These are phyloP conservation scores for Coemansia sp. DNA, from an alignment of 192 early-diverging fungal genomes.

Conservation along the genomic window DNA sequence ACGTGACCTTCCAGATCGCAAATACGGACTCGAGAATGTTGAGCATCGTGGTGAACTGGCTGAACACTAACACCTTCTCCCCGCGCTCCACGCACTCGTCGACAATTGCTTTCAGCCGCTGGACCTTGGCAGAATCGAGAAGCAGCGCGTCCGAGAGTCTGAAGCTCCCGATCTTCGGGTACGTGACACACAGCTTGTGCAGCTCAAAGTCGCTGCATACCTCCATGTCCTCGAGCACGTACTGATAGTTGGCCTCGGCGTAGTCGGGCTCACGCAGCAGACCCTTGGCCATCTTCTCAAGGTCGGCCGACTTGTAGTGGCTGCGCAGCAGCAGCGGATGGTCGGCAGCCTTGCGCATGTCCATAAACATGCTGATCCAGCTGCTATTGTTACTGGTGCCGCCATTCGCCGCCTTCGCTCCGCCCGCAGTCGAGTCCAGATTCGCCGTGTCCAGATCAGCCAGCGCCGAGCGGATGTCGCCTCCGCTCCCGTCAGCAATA, in stretches of 20 bases:
- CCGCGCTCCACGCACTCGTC: slow-evolving; percentile 33
- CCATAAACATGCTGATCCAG: slow-evolving; percentile 69
- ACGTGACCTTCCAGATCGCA: slow-evolving; percentile 33
- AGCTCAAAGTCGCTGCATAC: slow-evolving; percentile 88
- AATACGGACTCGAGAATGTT: slow-evolving; percentile 81
- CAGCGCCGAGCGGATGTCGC: slow-evolving; percentile 19
- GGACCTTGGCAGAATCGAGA: slow-evolving; percentile 80
- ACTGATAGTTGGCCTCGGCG: slow-evolving; percentile 71
- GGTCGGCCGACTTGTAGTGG: slow-evolving; percentile 57
- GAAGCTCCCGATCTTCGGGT: slow-evolving; percentile 45
- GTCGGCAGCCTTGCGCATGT: slow-evolving; percentile 82
- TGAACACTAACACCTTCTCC: slow-evolving; percentile 74
- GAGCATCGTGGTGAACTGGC: slow-evolving; percentile 81
- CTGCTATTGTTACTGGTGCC: slow-evolving; percentile 11
- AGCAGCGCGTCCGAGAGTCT: slow-evolving; percentile 57
- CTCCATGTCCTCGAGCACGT: slow-evolving; percentile 84
- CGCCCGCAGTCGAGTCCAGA: slow-evolving; percentile 10
- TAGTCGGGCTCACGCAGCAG: slow-evolving; percentile 74
- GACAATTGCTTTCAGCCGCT: slow-evolving; percentile 60
- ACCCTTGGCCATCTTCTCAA: slow-evolving; percentile 68
- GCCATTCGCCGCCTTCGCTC: slow-evolving; percentile 9
- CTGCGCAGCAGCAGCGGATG: slow-evolving; percentile 80
- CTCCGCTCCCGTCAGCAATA: not conserved
- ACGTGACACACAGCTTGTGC: slow-evolving; percentile 61
- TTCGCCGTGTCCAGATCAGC: slow-evolving; percentile 23